phyloP scores from a whole-genome alignment of 2,329 filamentous ascomycete species.

The Rhynchosporium agropyri region DNA sequence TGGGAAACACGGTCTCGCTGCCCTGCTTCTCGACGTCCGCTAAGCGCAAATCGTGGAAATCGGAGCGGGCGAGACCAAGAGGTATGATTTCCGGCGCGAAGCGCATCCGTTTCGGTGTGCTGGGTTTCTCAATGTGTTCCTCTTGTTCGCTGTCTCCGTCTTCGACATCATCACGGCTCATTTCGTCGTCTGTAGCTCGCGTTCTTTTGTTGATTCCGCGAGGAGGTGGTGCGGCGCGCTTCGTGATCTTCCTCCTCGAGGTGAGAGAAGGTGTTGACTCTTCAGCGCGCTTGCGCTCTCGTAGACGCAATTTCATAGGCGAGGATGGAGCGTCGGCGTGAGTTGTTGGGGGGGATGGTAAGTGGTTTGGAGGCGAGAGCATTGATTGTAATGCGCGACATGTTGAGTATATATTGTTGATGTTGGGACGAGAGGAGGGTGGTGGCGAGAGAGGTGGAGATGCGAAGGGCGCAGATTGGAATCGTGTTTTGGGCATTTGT shows the following conservation, averaged over 20 bases:
- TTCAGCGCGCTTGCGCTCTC: slow-evolving; percentile 46
- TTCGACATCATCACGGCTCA: slow-evolving; percentile 46
- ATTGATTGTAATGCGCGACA: slow-evolving; percentile 65
- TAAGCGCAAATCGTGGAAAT: slow-evolving; percentile 57
- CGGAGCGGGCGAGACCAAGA: slow-evolving; percentile 59
- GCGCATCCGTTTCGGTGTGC: slow-evolving; percentile 62
- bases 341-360: slow-evolving; percentile 58
- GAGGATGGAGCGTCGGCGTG: slow-evolving; percentile 33
- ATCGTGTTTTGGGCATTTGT: slow-evolving; percentile 48
- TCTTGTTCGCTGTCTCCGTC: slow-evolving; percentile 36
- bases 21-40: slow-evolving; percentile 25
- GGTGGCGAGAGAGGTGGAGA: slow-evolving; percentile 58
- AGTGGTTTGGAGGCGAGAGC: slow-evolving; percentile 50
- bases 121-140: slow-evolving; percentile 32
- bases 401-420: slow-evolving; percentile 59
- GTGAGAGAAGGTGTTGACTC: slow-evolving; percentile 21
- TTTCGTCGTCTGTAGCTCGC: slow-evolving; percentile 50
- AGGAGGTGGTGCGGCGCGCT: slow-evolving; percentile 50
- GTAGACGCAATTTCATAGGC: slow-evolving; percentile 57
- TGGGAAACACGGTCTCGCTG: slow-evolving; percentile 30
- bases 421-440: slow-evolving; percentile 49
- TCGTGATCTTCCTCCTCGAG: slow-evolving; percentile 50
- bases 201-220: slow-evolving; percentile 57
- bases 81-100: slow-evolving; percentile 63
- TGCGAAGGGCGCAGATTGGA: slow-evolving; percentile 50